phyloP scores from a whole-genome alignment of 1,284 basidiomycete species.

The Vanrija pseudolonga region DNA sequence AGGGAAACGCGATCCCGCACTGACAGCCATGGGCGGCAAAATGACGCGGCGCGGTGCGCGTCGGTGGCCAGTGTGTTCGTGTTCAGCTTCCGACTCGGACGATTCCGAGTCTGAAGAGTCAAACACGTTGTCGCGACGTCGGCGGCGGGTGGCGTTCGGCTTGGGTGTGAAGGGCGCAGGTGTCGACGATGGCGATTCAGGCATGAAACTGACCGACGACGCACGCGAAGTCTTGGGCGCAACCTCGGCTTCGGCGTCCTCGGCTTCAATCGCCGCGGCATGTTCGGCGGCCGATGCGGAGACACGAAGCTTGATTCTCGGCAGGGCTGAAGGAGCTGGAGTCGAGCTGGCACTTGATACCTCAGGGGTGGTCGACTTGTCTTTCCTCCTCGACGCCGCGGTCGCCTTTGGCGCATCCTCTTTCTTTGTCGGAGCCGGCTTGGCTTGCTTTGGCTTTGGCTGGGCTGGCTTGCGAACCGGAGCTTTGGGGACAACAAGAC shows the following conservation, averaged over 20 bases:
- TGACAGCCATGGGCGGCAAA: slow-evolving; percentile 6
- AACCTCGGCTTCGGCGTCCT: not conserved
- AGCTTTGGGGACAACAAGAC: slow-evolving; percentile 38
- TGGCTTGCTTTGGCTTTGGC: slow-evolving; percentile 17
- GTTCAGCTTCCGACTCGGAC: slow-evolving; percentile 30
- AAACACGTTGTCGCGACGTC: slow-evolving; percentile 12
- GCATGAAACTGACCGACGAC: too few relatives aligned
- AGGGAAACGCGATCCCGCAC: slow-evolving; percentile 8
- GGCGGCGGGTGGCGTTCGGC: not conserved
- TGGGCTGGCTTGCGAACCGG: slow-evolving; percentile 32
- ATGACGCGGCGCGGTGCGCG: slow-evolving; percentile 16
- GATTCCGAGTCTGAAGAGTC: slow-evolving; percentile 41
- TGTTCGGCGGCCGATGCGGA: not conserved
- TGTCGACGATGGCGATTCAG: not conserved
- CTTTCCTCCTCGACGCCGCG: slow-evolving; percentile 1
- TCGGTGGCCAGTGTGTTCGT: slow-evolving; percentile 20
- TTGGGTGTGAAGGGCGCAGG: slow-evolving; percentile 5
- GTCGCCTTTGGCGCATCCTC: not conserved
- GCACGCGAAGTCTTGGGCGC: too few relatives aligned
- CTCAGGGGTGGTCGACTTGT: not conserved
- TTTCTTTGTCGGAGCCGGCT: slow-evolving; percentile 4
- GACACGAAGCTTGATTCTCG: not conserved
- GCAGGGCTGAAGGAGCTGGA: too few relatives aligned
- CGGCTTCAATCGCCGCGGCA: slow-evolving; percentile 3
- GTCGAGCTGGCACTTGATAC: too few relatives aligned